Conservation (phyloP, 306 rosid species). For the Biancaea sappan region DNA sequence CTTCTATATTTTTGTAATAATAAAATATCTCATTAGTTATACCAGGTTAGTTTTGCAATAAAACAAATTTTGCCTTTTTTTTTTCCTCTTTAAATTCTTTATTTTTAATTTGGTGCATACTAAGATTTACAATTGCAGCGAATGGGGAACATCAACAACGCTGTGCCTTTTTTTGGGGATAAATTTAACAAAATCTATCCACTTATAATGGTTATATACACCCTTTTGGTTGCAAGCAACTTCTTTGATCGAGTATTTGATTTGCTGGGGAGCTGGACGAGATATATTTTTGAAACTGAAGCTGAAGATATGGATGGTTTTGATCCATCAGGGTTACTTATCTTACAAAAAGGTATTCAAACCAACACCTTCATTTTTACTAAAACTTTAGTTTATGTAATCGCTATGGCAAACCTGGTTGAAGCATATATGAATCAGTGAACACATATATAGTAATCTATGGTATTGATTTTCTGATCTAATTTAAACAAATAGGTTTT, state of each 20-base stretch:
- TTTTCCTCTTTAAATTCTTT: conserved; percentile 11
- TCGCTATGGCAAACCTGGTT: not conserved
- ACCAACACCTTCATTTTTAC: conserved; percentile 11
- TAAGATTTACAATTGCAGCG: conserved; percentile 60
- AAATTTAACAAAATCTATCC: conserved; percentile 87
- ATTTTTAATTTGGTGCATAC: conserved; percentile 18
- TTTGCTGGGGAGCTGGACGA: conserved; percentile 94
- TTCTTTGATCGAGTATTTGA: conserved; percentile 75
- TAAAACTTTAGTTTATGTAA: conserved; percentile 19
- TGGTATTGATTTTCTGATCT: not conserved
- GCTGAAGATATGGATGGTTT: conserved; percentile 92
- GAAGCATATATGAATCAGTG: conserved; percentile 7
- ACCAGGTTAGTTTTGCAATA: conserved; percentile 3
- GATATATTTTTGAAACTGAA: conserved; percentile 82
- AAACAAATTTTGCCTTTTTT: not conserved
- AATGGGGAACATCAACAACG: conserved; percentile 86
- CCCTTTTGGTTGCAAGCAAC: conserved; percentile 87
- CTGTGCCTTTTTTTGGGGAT: conserved; percentile 85
- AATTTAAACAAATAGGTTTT: not conserved
- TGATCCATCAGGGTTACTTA: conserved; percentile 91
- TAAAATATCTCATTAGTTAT: not conserved
- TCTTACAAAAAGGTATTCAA: conserved; percentile 74
- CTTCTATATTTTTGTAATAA: not conserved
- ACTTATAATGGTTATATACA: conserved; percentile 95
- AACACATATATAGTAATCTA: not conserved